Evolutionary conservation across 371 early-diverging fungal genomes (phyloP), one percentile per base, ranked within the genome.

Genomic region (Dichotomocladium elegans): DNA sequence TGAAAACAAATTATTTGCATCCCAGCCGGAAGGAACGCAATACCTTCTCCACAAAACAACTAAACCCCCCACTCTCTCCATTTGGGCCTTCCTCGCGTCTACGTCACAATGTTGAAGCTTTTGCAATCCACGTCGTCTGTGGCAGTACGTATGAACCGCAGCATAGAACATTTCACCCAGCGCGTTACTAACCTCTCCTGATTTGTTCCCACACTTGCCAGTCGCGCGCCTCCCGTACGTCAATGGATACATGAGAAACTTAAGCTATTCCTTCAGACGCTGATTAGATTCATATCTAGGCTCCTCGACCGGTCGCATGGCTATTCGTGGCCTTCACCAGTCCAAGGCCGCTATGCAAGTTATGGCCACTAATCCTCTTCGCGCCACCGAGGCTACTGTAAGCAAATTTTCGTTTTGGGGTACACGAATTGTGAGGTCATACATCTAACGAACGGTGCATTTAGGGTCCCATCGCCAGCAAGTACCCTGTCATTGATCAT

Each of bases 401-500:
- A 61, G 66, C n/a, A n/a, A n/a, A n/a, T n/a, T n/a, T n/a, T n/a
- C n/a, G n/a, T n/a, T n/a, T n/a, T n/a, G n/a, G n/a, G n/a, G n/a
- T 33, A 33, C 33, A 33, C 33, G 51, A 22, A 25, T 29, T 22
- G 40, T 26, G 51, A n/a, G 21, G 53, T 4, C 30, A 30, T 41
- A n/a, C n/a, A n/a, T 17, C 44, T 53, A 53, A 41, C 19, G 17
- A 58, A 15, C 44, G 42, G 42, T 24, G 21, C 3, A 44, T 14
- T 34, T 44, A 83, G 84, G 81, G 77, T 37, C 40, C 78, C 37
- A 80, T 83, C 76, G 72, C 83, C 17, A 74, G 79, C 68, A 82
- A 88, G 57, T 98, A 98, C 79, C 90, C 94, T 19, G 34, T 96
- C 64, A 92, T 97, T 58, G 99, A 98, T 70, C 99, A 97, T 72